Conservation (phyloP, 805 yeast genomes). For the Kuraishia borneana region DNA sequence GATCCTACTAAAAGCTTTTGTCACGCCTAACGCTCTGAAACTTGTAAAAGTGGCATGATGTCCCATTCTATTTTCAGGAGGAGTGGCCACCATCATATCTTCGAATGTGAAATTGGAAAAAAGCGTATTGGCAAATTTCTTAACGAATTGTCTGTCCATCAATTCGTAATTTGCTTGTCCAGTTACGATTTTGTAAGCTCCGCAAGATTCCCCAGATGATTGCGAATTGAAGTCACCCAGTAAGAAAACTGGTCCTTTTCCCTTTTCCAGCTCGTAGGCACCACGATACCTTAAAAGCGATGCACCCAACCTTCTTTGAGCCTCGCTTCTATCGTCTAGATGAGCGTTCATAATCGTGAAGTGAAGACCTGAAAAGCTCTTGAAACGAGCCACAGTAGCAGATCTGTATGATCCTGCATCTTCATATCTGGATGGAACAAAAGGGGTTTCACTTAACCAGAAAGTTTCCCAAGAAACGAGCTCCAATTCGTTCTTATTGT, state of each 20-base stretch:
- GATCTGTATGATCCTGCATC: conserved; percentile 29
- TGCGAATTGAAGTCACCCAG: conserved; percentile 49
- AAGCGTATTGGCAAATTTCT: conserved; percentile 9
- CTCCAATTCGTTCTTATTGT: conserved; percentile 23
- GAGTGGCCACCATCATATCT: conserved; percentile 15
- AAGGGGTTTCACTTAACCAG: conserved; percentile 48
- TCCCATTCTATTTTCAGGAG: conserved; percentile 18
- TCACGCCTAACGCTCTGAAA: conserved; percentile 15
- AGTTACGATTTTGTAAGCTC: conserved; percentile 19
- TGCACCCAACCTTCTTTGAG: conserved; percentile 33
- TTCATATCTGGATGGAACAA: conserved; percentile 30
- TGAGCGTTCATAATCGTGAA: conserved; percentile 35
- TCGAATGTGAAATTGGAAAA: conserved; percentile 12
- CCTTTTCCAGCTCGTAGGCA: conserved; percentile 23
- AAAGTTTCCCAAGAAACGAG: conserved; percentile 28
- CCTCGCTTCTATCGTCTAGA: conserved; percentile 34
- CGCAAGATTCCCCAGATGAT: conserved; percentile 26
- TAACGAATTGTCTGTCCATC: conserved; percentile 12
- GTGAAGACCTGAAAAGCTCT: conserved; percentile 16
- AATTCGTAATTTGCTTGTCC: conserved; percentile 7
- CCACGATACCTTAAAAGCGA: conserved; percentile 26
- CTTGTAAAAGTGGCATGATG: conserved; percentile 29
- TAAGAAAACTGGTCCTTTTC: conserved; percentile 28
- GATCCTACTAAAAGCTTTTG: conserved; percentile 17
- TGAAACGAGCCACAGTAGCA: conserved; percentile 24